Evolutionary conservation across 495 filamentous ascomycete genomes (phyloP), one percentile per base, ranked within the genome.

Genomic region (Penicillium paxilli): DNA sequence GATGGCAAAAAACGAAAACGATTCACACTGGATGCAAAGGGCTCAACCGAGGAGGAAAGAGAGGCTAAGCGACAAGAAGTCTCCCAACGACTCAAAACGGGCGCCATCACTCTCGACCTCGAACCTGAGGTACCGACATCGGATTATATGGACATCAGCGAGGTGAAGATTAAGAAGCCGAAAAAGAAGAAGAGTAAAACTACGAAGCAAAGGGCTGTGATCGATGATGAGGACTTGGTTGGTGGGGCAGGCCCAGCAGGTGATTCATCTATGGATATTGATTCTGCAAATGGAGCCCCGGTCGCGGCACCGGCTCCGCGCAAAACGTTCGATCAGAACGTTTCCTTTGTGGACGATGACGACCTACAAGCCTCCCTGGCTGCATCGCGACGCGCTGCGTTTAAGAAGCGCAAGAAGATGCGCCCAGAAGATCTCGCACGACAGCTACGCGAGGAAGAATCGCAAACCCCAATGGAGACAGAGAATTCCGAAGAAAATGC

Each of bases 171-270:
- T 53, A 89, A 87, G 71, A 97, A 97, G 70, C 87, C 91, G 2
- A 97, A 95, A 70, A 97, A 93, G 77, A 94, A 90, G 74, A 96
- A 94, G 74, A 75, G 81, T 7, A 91, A 90, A 61, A 78, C 86
- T 35, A 91, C 88, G 10, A 80, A 88, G 48, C 83, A 87, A 62
- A 84, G 82, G 45, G 76, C 79, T 5, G 70, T 69, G 10, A 88
- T 94, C 49, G 89, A 91, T 33, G 91, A 96, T 19, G 89, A 92
- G 35, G 86, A 87, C 35, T 75, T 86, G n/a, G 80, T 89, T 50
- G 75, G 83, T 0, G 58, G 66, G 0, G 69, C 75, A 2, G 75
- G 78, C 11, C 63, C 57, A 12, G 71, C 78, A 47, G 77, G 70
- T 10, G 75, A 81, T 30, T 42, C 40, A 42, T 72, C 78, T 7